Evolutionary conservation across 2,329 filamentous ascomycete genomes (phyloP), one percentile per base, ranked within the genome.

Genomic region (Aurifilum marmelostoma): DNA sequence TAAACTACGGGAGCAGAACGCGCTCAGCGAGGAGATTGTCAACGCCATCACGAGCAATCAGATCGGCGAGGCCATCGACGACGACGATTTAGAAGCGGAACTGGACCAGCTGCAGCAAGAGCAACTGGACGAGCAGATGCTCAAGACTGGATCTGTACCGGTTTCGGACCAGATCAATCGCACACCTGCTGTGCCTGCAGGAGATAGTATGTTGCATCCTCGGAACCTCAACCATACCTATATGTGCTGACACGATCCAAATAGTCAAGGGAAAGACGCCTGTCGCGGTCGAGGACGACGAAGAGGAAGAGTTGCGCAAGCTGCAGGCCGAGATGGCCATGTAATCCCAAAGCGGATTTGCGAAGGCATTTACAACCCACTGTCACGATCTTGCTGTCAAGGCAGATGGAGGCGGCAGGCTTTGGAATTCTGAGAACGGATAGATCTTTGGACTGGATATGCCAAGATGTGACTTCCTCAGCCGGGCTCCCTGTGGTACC

Each of bases 321-420:
- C 81, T 99, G 74, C 94, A 97, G 79, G 94, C 93, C 47, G 95
- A 97, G 81, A 98, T 98, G 95, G 94, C 94, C 73, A 97, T 97
- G 91, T 97, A 77, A 85, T 34, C 11, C 56, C 9, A 39, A 58
- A 24, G 34, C 43, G 29, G 61, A 32, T 47, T 24, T 27, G 32
- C 41, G 29, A 69, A 3, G 32, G 59, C 41, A 60, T 52, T 16
- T 54, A 32, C 37, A 43, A 24, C 39, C 39, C 50, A 59, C 16
- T 32, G 54, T 32, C n/a, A 71, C 29, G 27, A 37, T 43, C 50
- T 58, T 58, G 37, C 16, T 39, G 18, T n/a, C 47, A 32, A 41
- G 66, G 12, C 47, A 60, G 39, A 52, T 34, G 39, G 27, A 54
- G 39, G 24, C 52, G n/a, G 32, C 41, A 21, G 65, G 8, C 43